phyloP scores from a whole-genome alignment of 495 filamentous ascomycete species.

The Penicillium desertorum region DNA sequence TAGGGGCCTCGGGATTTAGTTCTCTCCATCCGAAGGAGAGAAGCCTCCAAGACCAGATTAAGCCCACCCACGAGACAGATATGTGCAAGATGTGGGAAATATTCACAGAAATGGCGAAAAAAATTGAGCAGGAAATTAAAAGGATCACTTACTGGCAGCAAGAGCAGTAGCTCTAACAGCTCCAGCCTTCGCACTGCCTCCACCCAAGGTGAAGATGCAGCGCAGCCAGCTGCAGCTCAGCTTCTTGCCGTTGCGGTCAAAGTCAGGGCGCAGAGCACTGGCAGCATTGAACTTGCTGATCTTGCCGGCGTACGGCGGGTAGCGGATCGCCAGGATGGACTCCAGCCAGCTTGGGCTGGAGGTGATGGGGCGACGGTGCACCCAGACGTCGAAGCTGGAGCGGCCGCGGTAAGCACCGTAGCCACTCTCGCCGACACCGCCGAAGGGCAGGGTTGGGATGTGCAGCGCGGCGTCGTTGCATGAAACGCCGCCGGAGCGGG shows the following conservation, averaged over 20 bases:
- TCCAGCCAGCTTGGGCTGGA: constrained; percentile 82
- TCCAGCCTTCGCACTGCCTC: constrained; percentile 42
- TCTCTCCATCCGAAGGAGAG: background rate
- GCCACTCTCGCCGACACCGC: constrained; percentile 86
- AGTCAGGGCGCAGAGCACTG: constrained; percentile 65
- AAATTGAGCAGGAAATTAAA: constrained; percentile 6
- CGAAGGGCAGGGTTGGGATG: constrained; percentile 79
- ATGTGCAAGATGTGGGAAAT: constrained; percentile 8
- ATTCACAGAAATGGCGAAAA: constrained; percentile 9
- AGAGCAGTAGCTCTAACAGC: constrained; percentile 41
- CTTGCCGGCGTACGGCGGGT: constrained; percentile 75
- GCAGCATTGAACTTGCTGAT: constrained; percentile 56
- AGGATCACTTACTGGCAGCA: constrained; percentile 48
- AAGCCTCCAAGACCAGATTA: background rate
- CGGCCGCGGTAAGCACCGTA: constrained; percentile 81
- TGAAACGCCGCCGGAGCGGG: constrained; percentile 74
- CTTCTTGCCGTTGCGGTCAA: constrained; percentile 73
- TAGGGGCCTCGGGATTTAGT: background rate
- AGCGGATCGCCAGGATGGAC: constrained; percentile 67
- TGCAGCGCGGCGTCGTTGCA: constrained; percentile 86
- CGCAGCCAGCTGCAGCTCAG: constrained; percentile 49
- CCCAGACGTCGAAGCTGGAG: constrained; percentile 82
- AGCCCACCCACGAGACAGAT: background rate
- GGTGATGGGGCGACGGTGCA: constrained; percentile 71
- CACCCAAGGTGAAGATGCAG: constrained; percentile 47